Evolutionary conservation across 129 eudicot species (phyloP), one percentile per base, ranked within the genome.

Genomic region (Cynara cardunculus): DNA sequence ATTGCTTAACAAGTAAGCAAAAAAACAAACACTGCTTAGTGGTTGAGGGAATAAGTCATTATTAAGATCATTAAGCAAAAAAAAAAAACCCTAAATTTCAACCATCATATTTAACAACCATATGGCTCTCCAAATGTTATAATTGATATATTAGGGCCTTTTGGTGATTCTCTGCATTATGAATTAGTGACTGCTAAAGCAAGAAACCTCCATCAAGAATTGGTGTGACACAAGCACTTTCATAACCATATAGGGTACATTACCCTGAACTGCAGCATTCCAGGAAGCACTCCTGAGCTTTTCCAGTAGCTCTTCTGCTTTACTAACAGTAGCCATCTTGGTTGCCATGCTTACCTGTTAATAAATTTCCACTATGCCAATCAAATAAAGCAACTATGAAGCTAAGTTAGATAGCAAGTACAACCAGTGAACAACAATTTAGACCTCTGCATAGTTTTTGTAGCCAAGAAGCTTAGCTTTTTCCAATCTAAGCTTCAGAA

Each of bases 401-500:
- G 28, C 74, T 0, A 24, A 49, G 22, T 1, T 66, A 32, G 37
- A 84, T 67, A 73, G 73, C 31, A 80, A 49, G 7, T 26, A 18
- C n/a, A 13, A 59, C 19, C 0, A 25, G 11, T 19, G 34, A 41
- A 67, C 14, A 72, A 56, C 30, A 28, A 83, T 6, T 19, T 74
- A 77, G 81, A 95, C 99, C 99, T 95, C 99, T 31, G 97, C 97
- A 79, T 90, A 95, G 85, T 95, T 95, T 81, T 89, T 95, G 81
- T 90, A 95, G 39, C 97, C 97, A 76, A 95, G 97, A 86, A 95
- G 99, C 91, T 90, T 89, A 77, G 97, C 97, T 80, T 90, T 95
- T 83, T 91, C 97, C 88, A 87, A 79, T 76, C 97, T 91, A 77
- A 95, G 97, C 86, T 89, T 90, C 77, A 95, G 83, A 80, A 95